phyloP scores from a whole-genome alignment of 148 eudicot species.

The Tetragonia tetragonoides region DNA sequence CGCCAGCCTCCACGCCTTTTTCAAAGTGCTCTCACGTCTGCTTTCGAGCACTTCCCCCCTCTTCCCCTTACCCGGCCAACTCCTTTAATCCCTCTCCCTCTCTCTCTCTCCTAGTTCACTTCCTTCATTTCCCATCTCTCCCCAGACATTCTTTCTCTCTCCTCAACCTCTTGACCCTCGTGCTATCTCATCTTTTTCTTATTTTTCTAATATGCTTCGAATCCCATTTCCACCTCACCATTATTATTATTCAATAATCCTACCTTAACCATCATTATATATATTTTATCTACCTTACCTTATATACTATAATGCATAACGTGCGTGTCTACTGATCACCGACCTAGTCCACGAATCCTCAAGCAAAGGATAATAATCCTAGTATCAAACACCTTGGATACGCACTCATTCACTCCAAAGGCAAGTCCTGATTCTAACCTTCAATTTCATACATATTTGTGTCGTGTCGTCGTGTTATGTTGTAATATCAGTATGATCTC shows the following conservation, averaged over 20 bases:
- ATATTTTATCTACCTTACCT: no score
- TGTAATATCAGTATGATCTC: no score
- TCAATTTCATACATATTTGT: no score
- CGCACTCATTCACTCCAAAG: no score
- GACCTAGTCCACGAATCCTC: not conserved
- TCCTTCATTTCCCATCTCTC: not conserved
- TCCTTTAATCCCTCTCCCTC: not conserved
- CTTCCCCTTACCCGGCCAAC: not conserved
- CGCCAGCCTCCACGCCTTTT: constrained; percentile 29
- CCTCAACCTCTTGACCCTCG: constrained; percentile 11
- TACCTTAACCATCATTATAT: not conserved
- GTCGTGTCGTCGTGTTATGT: no score
- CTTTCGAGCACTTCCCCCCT: constrained; percentile 27
- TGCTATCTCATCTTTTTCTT: constrained; percentile 8
- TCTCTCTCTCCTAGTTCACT: not conserved
- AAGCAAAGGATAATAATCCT: no score
- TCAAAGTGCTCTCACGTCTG: constrained; percentile 39
- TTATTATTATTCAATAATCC: not conserved
- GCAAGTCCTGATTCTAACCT: no score
- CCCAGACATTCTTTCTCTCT: constrained; percentile 22
- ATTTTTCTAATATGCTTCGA: not conserved
- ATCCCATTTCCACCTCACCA: not conserved
- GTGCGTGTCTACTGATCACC: no score
- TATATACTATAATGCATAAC: no score
- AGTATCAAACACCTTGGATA: no score